Evolutionary conservation across 192 early-diverging fungal genomes (phyloP), one percentile per base, ranked within the genome.

Genomic region (Linnemannia elongata): DNA sequence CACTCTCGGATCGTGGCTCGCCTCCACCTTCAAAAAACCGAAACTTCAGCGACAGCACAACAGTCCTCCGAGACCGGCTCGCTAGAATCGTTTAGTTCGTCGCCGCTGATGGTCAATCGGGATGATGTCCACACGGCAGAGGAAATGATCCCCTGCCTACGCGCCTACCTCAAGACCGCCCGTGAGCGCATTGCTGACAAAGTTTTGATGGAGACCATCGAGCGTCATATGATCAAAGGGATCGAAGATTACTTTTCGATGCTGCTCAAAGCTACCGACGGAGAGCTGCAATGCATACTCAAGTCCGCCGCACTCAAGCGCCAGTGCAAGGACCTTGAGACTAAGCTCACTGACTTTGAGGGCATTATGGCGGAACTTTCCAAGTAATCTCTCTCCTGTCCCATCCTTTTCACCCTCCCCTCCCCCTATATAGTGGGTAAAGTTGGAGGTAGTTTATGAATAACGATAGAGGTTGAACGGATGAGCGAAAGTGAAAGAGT

Each of bases 151-250:
- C 18, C 47, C 44, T 78, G 77, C 45, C 35, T 70, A 3, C 18
- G 30, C 42, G 77, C 68, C n/a, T 78, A 78, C 35, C 63, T 70
- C 45, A 70, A 22, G 20, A 52, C 68, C 3, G 68, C 77, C 20
- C 63, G 38, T 2, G 77, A 78, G 30, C 77, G 77, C 20, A 70
- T 78, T 39, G 47, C 70, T 35, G 77, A 78, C 68, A 78, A 78
- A 47, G 77, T 78, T 7, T 4, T 78, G 9, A 78, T 70, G 77
- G 44, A 78, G 35, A 78, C 77, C 30, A 78, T 78, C 30, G 77
- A 78, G 47, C 77, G 77, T 22, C 33, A 78, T 36, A 70, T 78
- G 77, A 38, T 70, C 35, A 69, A 49, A 10, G 52, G 27, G 8
- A 78, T 78, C 41, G 6, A 17, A 8, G 33, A 35, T 3, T 78